Base-by-base conservation (phyloP, 768 basidiomycete species). In the Russula earlei region DNA sequence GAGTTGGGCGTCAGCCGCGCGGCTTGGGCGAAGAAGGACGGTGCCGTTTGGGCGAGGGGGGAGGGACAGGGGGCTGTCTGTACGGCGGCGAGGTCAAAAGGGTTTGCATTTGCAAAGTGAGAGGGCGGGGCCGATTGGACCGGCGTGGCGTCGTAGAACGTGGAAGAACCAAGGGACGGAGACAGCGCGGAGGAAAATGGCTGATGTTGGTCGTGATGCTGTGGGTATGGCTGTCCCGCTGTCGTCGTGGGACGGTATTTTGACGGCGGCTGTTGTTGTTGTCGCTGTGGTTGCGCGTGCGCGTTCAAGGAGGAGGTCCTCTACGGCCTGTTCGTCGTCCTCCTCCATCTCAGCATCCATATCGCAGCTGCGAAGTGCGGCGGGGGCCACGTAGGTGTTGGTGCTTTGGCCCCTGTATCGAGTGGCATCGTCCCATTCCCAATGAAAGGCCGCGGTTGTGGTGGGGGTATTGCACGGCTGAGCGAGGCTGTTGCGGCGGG, bases 61-160 rank as follows among this genome's bases (percentile, higher is more conserved):
- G 33, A 19, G 31, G 48, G 14, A 12, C 34, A 37, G 10, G 47
- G 22, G 8, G 54, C 33, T 6, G 71, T 55, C 58, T 76, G 76
- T n/a, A 67, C 62, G 22, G 71, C 71, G 20, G 77, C 74, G 55
- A 76, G 61, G 61, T 74, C 77, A 64, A 77, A 77, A n/a, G 76
- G 77, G 59, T 78, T 77, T 11, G 76, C 73, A 49, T 74, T 71
- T 1, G 74, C 66, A 63, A 77, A 77, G n/a, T 67, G 61, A 36
- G 67, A 60, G 38, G 67, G 64, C 40, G 65, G 61, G 20, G 63
- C 45, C 45, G 48, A 49, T 54, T 11, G 62, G 56, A 54, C 64
- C 24, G 56, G 36, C 1, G 38, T 40, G 33, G 33, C 46, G 38
- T 57, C 56, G 45, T 52, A 57, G n/a, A 40, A 27, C n/a, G 22